Evolutionary conservation across 2,329 filamentous ascomycete genomes (phyloP), one percentile per base, ranked within the genome.

Genomic region (Fusarium napiforme): DNA sequence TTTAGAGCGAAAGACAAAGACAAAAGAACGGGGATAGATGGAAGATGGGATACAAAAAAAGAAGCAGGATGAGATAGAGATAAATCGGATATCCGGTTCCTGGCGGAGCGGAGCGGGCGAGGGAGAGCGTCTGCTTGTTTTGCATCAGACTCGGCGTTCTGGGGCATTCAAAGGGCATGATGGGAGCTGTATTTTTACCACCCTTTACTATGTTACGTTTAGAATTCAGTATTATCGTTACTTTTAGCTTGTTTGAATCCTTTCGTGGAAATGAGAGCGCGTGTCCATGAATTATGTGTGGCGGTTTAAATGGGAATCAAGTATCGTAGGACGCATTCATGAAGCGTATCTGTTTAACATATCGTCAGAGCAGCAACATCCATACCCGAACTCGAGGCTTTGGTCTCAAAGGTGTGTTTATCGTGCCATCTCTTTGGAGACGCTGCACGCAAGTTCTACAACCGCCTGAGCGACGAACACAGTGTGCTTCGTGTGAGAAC

Each of bases 61-160:
- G 57, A 69, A 50, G 36, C 30, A 39, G 58, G 43, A 50, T 45
- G 50, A 70, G 60, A 67, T 56, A 59, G 40, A 61, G 52, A 64
- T 59, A 56, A 46, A 73, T 50, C 62, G 60, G 63, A 71, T 74
- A 71, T 74, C 62, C 52, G 62, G 62, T 71, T 52, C 71, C 66
- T 47, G 71, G 45, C 70, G 55, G 62, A 63, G 58, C 66, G 67
- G 70, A 64, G 58, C 67, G 71, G 71, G 67, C 71, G 58, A 70
- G 59, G 59, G 37, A 40, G 58, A 73, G 71, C 71, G 72, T 74
- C 68, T 74, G 75, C 71, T 75, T 65, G 65, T 65, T 74, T 77
- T 78, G 76, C 76, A 78, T 78, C 76, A 78, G 76, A 78, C 74
- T 73, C 67, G 76, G 76, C 76, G 76, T 78, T 78, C 71, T 74